Evolutionary conservation across 306 rosid species (phyloP).

Genomic region (Dicorynia guianensis): DNA sequence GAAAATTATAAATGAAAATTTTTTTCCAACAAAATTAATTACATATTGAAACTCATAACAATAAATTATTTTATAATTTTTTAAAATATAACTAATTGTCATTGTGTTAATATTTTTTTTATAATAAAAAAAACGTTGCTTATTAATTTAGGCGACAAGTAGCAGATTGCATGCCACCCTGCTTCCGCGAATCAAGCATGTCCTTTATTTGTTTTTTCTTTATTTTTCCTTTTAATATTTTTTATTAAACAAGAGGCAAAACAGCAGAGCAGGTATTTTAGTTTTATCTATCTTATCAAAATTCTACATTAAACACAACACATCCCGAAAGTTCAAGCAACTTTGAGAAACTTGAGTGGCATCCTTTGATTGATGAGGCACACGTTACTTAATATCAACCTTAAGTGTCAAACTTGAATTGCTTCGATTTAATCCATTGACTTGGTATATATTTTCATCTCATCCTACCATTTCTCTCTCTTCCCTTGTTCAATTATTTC

Average conservation of each 20-base stretch:
- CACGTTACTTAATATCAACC: background rate
- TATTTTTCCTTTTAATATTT: background rate
- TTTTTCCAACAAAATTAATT: too few relatives aligned
- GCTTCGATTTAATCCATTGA: background rate
- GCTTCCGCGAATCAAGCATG: conserved; percentile 27
- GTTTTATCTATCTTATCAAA: background rate
- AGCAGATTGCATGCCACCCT: conserved; percentile 34
- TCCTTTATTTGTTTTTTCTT: background rate
- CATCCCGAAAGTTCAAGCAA: conserved; percentile 10
- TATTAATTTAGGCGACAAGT: conserved; percentile 5
- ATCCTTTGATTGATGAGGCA: background rate
- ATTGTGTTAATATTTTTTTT: too few relatives aligned
- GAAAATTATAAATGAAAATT: too few relatives aligned
- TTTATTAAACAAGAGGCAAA: background rate
- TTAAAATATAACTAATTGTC: too few relatives aligned
- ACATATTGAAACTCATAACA: too few relatives aligned
- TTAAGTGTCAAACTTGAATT: background rate
- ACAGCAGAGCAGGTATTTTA: background rate
- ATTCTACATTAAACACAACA: background rate
- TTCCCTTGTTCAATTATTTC: too few relatives aligned
- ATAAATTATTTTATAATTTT: too few relatives aligned
- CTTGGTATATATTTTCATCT: background rate
- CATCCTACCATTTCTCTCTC: background rate
- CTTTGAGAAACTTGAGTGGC: background rate
- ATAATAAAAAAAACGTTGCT: background rate